Conservation (phyloP, 1,139 yeast genomes). For the Lodderomyces oxycetoniae region DNA sequence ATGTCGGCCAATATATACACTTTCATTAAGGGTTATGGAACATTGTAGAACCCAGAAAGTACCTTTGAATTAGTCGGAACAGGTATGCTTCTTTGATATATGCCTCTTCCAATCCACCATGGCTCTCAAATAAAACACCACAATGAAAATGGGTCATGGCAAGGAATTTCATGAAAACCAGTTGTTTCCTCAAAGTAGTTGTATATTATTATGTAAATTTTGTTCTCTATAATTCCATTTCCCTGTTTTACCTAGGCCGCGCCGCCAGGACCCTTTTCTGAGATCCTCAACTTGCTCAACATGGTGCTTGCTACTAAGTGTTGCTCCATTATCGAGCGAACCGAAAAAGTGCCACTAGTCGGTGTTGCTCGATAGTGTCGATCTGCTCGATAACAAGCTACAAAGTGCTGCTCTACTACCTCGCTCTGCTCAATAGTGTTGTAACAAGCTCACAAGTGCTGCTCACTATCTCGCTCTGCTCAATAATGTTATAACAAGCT, state of each 20-base stretch:
- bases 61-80: constrained; percentile 2
- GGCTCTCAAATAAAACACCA: not conserved
- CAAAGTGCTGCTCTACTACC: too few species aligned
- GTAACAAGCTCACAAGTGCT: too few species aligned
- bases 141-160: constrained; percentile 1
- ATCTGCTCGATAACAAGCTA: not conserved
- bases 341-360: not conserved
- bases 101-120: constrained; percentile 1
- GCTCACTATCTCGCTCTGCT: too few species aligned
- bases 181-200: too few species aligned
- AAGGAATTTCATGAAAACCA: constrained; percentile 1
- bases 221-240: too few species aligned
- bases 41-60: constrained; percentile 1
- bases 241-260: too few species aligned
- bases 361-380: not conserved
- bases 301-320: too few species aligned
- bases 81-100: not conserved
- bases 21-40: not conserved
- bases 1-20: constrained; percentile 27
- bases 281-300: too few species aligned
- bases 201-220: too few species aligned
- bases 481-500: too few species aligned
- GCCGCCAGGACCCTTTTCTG: too few species aligned
- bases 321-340: not conserved
- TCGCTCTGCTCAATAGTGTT: too few species aligned